Evolutionary conservation across 2,329 filamentous ascomycete genomes (phyloP).

Genomic region (Helotiales sp.): DNA sequence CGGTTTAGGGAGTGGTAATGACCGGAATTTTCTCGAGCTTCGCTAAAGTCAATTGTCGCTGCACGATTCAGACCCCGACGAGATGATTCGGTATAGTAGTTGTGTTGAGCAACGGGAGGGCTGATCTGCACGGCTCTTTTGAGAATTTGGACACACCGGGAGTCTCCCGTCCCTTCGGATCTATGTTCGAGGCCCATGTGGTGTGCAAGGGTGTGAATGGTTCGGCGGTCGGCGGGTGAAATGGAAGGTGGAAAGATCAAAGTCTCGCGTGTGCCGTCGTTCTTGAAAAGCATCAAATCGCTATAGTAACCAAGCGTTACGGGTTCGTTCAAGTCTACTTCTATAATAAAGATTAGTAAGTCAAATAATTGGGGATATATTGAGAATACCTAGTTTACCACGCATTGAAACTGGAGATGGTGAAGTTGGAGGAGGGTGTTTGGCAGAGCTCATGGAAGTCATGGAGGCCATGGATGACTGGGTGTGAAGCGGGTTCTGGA

Average conservation of each 20-base stretch:
- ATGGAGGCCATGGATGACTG: slow-evolving; percentile 81
- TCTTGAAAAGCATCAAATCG: slow-evolving; percentile 86
- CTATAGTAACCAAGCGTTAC: slow-evolving; percentile 87
- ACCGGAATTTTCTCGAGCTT: slow-evolving; percentile 69
- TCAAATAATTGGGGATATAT: not conserved
- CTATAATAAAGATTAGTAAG: slow-evolving; percentile 30
- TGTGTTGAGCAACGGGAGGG: slow-evolving; percentile 47
- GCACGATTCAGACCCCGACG: slow-evolving; percentile 88
- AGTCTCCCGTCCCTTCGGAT: slow-evolving; percentile 85
- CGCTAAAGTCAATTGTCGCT: slow-evolving; percentile 96
- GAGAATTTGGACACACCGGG: slow-evolving; percentile 89
- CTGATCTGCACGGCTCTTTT: slow-evolving; percentile 57
- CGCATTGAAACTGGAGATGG: slow-evolving; percentile 43
- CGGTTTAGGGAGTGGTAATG: slow-evolving; percentile 80
- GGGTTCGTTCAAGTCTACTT: slow-evolving; percentile 91
- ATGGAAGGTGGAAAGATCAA: slow-evolving; percentile 83
- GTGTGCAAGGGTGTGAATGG: slow-evolving; percentile 92
- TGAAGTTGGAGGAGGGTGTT: slow-evolving; percentile 56
- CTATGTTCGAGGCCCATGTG: slow-evolving; percentile 91
- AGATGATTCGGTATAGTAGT: slow-evolving; percentile 72
- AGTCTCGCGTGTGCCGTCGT: slow-evolving; percentile 76
- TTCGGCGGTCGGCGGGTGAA: slow-evolving; percentile 82
- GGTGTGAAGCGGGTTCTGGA: slow-evolving; percentile 68
- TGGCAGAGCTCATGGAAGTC: slow-evolving; percentile 53
- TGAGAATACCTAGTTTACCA: slow-evolving; percentile 31